phyloP scores from a whole-genome alignment of 768 basidiomycete genomes.

The Myochromella boudieri region DNA sequence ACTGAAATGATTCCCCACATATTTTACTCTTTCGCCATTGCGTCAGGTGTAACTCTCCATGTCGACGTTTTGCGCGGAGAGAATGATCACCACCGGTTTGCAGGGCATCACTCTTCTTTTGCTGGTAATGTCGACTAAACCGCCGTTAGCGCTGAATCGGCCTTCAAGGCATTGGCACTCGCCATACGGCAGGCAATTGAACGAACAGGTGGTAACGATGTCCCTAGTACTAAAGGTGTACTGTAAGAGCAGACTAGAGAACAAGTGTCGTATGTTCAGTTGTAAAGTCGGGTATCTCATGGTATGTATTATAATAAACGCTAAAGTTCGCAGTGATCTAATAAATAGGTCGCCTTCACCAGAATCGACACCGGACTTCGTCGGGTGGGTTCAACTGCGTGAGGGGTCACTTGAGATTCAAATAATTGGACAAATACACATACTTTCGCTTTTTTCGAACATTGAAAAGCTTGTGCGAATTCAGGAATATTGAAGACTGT shows the following conservation, averaged over 20 bases:
- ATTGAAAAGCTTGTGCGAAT: conserved; percentile 87
- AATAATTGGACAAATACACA: conserved; percentile 17
- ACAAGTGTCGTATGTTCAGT: too few species aligned
- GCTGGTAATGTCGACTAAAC: not conserved
- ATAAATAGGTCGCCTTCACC: conserved; percentile 44
- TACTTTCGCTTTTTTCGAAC: conserved; percentile 74
- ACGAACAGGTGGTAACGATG: conserved; percentile 83
- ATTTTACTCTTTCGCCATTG: conserved; percentile 97
- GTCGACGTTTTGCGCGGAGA: conserved; percentile 92
- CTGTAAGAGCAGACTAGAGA: too few species aligned
- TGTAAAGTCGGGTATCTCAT: too few species aligned
- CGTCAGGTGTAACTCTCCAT: conserved; percentile 91
- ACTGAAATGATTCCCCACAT: conserved; percentile 99
- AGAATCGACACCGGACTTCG: conserved; percentile 79
- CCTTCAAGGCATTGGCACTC: conserved; percentile 96
- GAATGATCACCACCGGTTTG: conserved; percentile 97
- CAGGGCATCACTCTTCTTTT: not conserved
- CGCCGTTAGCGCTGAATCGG: conserved; percentile 92
- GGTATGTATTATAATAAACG: too few species aligned
- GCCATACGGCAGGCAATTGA: conserved; percentile 96
- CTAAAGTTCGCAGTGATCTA: too few species aligned
- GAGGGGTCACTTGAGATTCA: conserved; percentile 2
- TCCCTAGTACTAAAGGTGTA: conserved; percentile 97
- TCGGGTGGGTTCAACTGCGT: conserved; percentile 77
- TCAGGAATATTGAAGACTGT: conserved; percentile 86